These are phyloP conservation scores for Penicillium pancosmium DNA, from an alignment of 495 filamentous ascomycete species.

Conservation along the genomic window DNA sequence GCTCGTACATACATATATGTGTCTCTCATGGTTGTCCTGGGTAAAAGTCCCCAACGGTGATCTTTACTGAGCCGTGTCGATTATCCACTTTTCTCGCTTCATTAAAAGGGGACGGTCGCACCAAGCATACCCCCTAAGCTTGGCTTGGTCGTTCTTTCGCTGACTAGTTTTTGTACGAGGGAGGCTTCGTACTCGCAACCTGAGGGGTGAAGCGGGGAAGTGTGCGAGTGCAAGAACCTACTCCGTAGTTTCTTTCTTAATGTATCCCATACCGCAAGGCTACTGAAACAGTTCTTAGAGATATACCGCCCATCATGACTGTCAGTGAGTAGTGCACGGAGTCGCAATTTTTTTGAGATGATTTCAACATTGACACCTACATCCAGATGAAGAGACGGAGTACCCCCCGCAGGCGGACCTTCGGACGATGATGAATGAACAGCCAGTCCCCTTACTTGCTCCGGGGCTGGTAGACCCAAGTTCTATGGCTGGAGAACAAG, in stretches of 20 bases:
- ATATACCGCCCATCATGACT: background rate
- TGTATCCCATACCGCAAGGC: no score
- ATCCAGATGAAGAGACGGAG: conserved; percentile 3
- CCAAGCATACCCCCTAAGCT: background rate
- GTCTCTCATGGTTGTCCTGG: no score
- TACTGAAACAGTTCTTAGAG: background rate
- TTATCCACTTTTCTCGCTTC: background rate
- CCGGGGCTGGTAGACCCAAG: conserved; percentile 16
- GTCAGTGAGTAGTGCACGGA: background rate
- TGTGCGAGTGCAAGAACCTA: background rate
- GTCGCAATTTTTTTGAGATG: no score
- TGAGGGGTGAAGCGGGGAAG: background rate
- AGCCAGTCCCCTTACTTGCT: conserved; percentile 18
- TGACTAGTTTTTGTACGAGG: background rate
- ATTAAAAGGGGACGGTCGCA: background rate
- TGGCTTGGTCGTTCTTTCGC: background rate
- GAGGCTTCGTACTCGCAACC: background rate
- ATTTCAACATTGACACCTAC: background rate
- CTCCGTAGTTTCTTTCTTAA: no score
- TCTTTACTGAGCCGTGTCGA: no score
- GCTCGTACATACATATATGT: no score
- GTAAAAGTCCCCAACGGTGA: no score
- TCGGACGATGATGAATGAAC: conserved; percentile 26
- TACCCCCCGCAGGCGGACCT: conserved; percentile 20
- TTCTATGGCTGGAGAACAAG: conserved; percentile 18